Percentiles rank a stretch among this genome's conserved stretches.
Evolutionary conservation across 2,329 filamentous ascomycete species (phyloP).

Genomic region (Phaeosphaeriaceae sp.): DNA sequence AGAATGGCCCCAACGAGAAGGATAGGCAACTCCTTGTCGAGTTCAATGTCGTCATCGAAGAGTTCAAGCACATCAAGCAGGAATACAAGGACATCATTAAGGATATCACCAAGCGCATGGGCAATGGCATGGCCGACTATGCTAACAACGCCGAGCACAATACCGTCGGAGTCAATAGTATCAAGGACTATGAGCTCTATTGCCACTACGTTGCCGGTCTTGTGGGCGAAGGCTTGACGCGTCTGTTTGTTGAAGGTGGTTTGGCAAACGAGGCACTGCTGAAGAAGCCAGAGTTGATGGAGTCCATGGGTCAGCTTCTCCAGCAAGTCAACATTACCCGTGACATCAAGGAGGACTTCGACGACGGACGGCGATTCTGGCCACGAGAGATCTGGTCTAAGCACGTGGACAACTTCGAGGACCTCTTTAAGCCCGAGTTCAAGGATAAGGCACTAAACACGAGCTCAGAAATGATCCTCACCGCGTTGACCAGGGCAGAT

Average conservation of each 20-base stretch:
- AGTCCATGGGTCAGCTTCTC: slow-evolving; percentile 96
- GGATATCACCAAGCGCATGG: slow-evolving; percentile 94
- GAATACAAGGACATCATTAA: slow-evolving; percentile 85
- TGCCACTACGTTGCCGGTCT: slow-evolving; percentile 98
- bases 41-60: slow-evolving; percentile 84
- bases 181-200: slow-evolving; percentile 93
- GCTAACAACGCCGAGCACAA: slow-evolving; percentile 82
- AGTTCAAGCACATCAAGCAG: slow-evolving; percentile 87
- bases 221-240: slow-evolving; percentile 92
- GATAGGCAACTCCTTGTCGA: slow-evolving; percentile 90
- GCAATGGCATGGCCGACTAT: slow-evolving; percentile 98
- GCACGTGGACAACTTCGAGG: slow-evolving; percentile 86
- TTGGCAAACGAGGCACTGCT: slow-evolving; percentile 86
- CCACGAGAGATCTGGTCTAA: slow-evolving; percentile 97
- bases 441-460: slow-evolving; percentile 79
- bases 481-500: slow-evolving; percentile 83
- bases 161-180: slow-evolving; percentile 77
- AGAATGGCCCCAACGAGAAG: slow-evolving; percentile 89
- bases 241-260: slow-evolving; percentile 84
- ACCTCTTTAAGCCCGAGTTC: slow-evolving; percentile 84
- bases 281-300: slow-evolving; percentile 78
- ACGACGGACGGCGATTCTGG: slow-evolving; percentile 90
- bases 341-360: slow-evolving; percentile 87
- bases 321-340: slow-evolving; percentile 99
- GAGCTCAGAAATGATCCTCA: slow-evolving; percentile 92